Evolutionary conservation across 1,284 basidiomycete species (phyloP).

Genomic region (Golubevia pallescens): DNA sequence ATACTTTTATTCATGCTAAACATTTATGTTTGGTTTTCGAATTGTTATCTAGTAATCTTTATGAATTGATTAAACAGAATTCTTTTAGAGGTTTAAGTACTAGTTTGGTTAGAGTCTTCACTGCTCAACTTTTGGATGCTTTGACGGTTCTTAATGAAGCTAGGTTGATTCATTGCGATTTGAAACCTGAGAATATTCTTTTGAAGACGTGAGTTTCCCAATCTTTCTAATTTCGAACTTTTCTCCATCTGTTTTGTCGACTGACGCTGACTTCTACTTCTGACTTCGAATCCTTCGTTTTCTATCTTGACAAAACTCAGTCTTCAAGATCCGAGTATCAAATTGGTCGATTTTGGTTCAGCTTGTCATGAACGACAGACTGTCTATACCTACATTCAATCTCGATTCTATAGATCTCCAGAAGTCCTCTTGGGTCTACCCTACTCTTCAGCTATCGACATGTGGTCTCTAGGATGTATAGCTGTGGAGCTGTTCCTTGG

Average conservation of each 20-base stretch:
- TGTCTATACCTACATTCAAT: slow-evolving; percentile 64
- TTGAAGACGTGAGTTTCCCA: slow-evolving; percentile 33
- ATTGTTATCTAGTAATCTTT: slow-evolving; percentile 60
- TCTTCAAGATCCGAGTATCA: slow-evolving; percentile 58
- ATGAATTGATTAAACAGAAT: slow-evolving; percentile 65
- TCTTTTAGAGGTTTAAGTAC: slow-evolving; percentile 63
- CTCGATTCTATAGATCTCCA: slow-evolving; percentile 62
- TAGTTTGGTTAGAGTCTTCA: slow-evolving; percentile 60
- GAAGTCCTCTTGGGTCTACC: slow-evolving; percentile 60
- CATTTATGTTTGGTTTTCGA: slow-evolving; percentile 62
- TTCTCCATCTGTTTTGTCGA: not conserved
- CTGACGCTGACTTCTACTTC: not conserved
- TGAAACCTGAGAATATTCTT: slow-evolving; percentile 63
- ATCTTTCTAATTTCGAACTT: slow-evolving; percentile 35
- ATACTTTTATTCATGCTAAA: slow-evolving; percentile 62
- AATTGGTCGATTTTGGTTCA: slow-evolving; percentile 63
- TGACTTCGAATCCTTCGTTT: not conserved
- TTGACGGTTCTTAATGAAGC: slow-evolving; percentile 59
- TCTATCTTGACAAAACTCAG: not conserved
- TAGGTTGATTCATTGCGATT: slow-evolving; percentile 60
- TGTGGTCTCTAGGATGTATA: slow-evolving; percentile 64
- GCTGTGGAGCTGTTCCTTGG: slow-evolving; percentile 63
- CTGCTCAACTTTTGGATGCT: slow-evolving; percentile 57
- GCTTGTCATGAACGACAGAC: slow-evolving; percentile 63
- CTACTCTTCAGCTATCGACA: slow-evolving; percentile 59